Conservation (phyloP, 1,284 basidiomycete genomes). For the Marasmius tenuissimus region DNA sequence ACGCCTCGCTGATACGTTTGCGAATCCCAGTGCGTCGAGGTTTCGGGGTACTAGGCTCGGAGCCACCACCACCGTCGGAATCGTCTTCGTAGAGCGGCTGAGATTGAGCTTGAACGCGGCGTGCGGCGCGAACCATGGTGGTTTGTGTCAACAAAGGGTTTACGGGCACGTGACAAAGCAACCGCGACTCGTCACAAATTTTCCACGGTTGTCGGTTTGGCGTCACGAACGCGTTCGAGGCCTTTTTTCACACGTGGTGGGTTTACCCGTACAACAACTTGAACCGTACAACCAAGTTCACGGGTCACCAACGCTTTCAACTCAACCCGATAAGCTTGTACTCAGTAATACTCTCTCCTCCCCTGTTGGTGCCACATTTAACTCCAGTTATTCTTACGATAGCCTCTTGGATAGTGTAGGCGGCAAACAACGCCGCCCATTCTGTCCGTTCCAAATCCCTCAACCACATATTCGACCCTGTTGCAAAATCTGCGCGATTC, state of each 20-base stretch:
- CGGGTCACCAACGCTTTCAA: background rate
- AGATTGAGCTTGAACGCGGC: constrained; percentile 14
- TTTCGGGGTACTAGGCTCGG: constrained; percentile 49
- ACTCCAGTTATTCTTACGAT: too few relatives aligned
- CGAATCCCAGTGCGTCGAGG: constrained; percentile 40
- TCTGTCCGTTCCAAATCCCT: too few relatives aligned
- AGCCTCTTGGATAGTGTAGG: too few relatives aligned
- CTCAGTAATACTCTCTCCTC: too few relatives aligned
- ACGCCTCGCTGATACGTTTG: constrained; percentile 64
- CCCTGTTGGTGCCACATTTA: too few relatives aligned
- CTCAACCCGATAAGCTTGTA: too few relatives aligned
- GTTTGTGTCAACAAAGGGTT: constrained; percentile 15
- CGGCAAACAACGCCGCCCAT: too few relatives aligned
- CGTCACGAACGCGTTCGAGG: background rate
- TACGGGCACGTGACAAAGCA: constrained; percentile 8
- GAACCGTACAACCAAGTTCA: background rate
- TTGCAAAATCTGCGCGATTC: too few relatives aligned
- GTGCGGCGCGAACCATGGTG: constrained; percentile 22
- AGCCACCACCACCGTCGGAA: constrained; percentile 41
- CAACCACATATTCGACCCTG: too few relatives aligned
- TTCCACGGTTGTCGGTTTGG: background rate
- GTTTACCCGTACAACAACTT: background rate
- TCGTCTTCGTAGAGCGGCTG: constrained; percentile 34
- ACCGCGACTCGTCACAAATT: constrained; percentile 4
- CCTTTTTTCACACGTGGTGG: background rate